Percentiles rank a stretch among this genome's conserved stretches.
Evolutionary conservation across 129 eudicot species (phyloP).

Genomic region (Lactuca sativa): DNA sequence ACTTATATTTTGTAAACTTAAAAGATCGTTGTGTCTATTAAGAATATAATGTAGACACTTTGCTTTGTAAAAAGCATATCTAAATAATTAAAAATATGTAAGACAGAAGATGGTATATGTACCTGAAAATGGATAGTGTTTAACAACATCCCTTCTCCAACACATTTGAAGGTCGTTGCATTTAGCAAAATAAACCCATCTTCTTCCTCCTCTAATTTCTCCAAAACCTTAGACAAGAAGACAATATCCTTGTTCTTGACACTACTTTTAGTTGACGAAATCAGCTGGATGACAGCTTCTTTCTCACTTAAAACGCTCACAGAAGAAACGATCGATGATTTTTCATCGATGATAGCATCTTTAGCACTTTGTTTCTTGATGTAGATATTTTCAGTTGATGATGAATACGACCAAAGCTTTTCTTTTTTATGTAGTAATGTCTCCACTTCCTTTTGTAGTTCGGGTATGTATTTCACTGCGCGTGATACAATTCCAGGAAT

Average conservation of each 20-base stretch:
- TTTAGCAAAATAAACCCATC: constrained; percentile 38
- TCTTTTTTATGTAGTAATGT: constrained; percentile 28
- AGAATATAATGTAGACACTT: neutral
- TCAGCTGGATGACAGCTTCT: constrained; percentile 42
- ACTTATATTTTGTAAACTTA: neutral
- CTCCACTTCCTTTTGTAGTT: constrained; percentile 48
- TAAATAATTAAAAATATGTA: too few relatives aligned
- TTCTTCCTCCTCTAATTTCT: constrained; percentile 32
- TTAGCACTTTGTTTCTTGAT: constrained; percentile 6
- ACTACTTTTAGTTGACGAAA: constrained; percentile 16
- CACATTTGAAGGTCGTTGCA: constrained; percentile 32
- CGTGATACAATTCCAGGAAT: constrained; percentile 27
- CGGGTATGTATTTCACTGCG: constrained; percentile 40
- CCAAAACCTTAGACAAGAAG: constrained; percentile 27
- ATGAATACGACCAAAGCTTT: constrained; percentile 13
- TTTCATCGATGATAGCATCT: neutral
- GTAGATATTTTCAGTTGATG: constrained; percentile 12
- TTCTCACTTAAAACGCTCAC: constrained; percentile 28
- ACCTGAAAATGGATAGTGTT: constrained; percentile 48
- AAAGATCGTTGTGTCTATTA: neutral
- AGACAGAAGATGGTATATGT: constrained; percentile 3
- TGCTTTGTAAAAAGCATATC: neutral
- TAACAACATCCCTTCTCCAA: constrained; percentile 31
- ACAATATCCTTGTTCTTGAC: constrained; percentile 7
- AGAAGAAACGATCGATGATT: constrained; percentile 8